Conservation (phyloP, 2,329 filamentous ascomycete genomes). For the Cladosporium sp. region DNA sequence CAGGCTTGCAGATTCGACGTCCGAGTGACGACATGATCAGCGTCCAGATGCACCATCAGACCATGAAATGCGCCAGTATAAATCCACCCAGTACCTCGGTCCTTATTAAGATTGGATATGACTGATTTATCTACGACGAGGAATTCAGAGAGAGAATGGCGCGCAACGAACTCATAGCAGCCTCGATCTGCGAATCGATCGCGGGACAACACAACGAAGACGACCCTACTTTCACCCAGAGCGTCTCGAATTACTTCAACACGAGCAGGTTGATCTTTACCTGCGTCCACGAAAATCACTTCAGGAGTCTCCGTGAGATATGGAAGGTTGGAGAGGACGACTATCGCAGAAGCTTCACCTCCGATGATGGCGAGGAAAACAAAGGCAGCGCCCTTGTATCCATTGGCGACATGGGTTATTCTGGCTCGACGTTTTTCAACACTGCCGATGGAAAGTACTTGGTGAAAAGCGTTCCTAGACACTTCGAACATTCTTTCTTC, state of each 20-base stretch:
- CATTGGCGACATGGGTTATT: constrained; percentile 67
- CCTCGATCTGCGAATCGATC: constrained; percentile 8
- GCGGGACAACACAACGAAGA: constrained; percentile 3
- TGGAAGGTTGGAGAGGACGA: constrained; percentile 53
- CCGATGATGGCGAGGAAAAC: constrained; percentile 30
- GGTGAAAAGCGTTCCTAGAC: constrained; percentile 65
- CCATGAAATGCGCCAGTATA: too few species aligned
- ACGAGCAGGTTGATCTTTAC: constrained; percentile 31
- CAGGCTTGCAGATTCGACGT: too few species aligned
- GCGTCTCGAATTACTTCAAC: constrained; percentile 18
- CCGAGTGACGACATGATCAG: too few species aligned
- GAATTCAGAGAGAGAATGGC: constrained; percentile 2
- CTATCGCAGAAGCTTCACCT: constrained; percentile 51
- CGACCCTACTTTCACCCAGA: neutral
- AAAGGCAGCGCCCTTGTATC: constrained; percentile 41
- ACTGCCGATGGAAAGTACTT: constrained; percentile 63
- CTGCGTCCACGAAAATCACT: constrained; percentile 40
- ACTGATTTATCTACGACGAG: too few species aligned
- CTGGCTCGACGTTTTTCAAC: constrained; percentile 69
- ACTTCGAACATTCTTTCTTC: constrained; percentile 68
- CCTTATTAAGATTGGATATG: too few species aligned
- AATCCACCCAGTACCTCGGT: too few species aligned
- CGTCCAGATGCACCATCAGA: too few species aligned
- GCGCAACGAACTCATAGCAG: constrained; percentile 8
- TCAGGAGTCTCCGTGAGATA: constrained; percentile 47